Evolutionary conservation across 257 asterid genomes (phyloP), one percentile per base, ranked within the genome.

Genomic region (Ilex asprella): DNA sequence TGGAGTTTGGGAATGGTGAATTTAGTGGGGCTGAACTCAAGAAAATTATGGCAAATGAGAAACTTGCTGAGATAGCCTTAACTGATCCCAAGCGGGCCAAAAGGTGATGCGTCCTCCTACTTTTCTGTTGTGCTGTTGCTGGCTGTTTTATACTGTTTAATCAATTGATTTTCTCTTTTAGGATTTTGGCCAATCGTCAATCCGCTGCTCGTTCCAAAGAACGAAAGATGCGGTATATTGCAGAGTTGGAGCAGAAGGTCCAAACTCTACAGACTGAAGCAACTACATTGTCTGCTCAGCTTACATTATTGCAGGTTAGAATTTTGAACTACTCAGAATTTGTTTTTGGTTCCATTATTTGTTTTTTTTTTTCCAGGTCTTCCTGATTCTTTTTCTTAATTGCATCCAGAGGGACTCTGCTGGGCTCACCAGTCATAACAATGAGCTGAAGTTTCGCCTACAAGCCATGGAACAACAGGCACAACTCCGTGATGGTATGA

Each of bases 191-290:
- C 55, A 85, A 83, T 69, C 87, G 94, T 13, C 87, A 79, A 59
- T 85, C 94, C 64, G 87, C 94, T 75, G 94, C 90, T 2, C 85
- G 94, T 30, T 85, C 94, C 30, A 85, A 85, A 58, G 94, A 83
- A 74, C 71, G 90, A 64, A 85, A 83, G 76, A 78, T 80, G 94
- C 75, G 86, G 71, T 85, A 85, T 62, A 77, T 85, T 58, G 76
- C 84, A 2, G 90, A 85, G 73, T 67, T 85, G 72, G 94, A 85
- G 58, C 86, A 78, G 64, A 81, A 79, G 70, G 86, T 76, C 50
- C 82, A 76, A 64, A 83, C 86, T 12, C 68, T 85, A 50, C 90
- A 85, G 80, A 78, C 84, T 41, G 90, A 85, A 72, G 87, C 83
- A 2, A 83, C 86, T 15, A 83, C 87, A 53, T 53, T 85, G 67